Base-by-base conservation (phyloP, 345 rosid genomes). In the Populus euphratica region DNA sequence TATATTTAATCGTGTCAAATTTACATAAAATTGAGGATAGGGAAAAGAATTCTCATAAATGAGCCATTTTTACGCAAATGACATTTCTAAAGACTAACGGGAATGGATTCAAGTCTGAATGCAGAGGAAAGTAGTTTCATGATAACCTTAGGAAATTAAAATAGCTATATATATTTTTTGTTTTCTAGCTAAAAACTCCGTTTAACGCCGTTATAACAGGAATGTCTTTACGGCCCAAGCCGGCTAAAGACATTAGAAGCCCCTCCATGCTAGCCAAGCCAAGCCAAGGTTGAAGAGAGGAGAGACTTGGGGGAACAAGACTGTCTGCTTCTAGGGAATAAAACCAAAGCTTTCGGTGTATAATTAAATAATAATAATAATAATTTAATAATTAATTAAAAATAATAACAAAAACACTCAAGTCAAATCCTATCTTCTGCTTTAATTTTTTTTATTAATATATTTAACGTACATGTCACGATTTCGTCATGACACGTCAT, bases 271-370 rank as follows among this genome's bases (percentile, higher is more conserved):
- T 41, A 52, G 59, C 23, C 54, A 54, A 20, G 23, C 23, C 61
- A 49, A 50, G 56, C 56, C 56, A 29, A 23, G 10, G 29, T n/a
- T 59, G 63, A n/a, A 50, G 11, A 59, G 2, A 23, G n/a, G 27
- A 59, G 23, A n/a, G 63, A 8, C 5, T n/a, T 1, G 0, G 63
- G 29, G 29, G 56, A 49, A 49, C 38, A 29, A 49, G 62, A 54
- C 61, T 70, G 73, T 29, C 73, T 18, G 74, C 74, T 18, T 49
- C 62, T 71, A 16, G 74, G 74, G 38, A 18, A 49, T 49, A 17
- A 49, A 27, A 62, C 62, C 38, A 36, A 9, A 64, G 70, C 70
- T 68, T 68, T 68, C 70, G 70, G 70, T 38, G 70, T 68, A 14
- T 68, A 17, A 35, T 18, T 31, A 35, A 68, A 68, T 2, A 38